A percentile compares a stretch with the other conserved stretches of the same genome.
Conservation (phyloP, 139 green algal species). For the Edaphochlamys debaryana region DNA sequence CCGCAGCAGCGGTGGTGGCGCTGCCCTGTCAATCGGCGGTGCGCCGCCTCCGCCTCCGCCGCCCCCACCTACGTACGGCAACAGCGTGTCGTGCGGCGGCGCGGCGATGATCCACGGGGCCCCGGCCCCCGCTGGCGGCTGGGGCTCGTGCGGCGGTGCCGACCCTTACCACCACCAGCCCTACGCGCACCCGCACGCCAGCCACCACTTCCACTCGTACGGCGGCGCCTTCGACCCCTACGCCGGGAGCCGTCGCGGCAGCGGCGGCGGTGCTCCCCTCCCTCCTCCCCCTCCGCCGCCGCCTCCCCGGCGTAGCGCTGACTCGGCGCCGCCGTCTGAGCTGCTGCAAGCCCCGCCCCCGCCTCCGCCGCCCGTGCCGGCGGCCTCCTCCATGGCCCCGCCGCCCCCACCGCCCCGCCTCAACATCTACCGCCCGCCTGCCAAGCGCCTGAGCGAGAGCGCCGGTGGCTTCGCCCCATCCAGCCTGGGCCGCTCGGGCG, state of each 20-base stretch:
- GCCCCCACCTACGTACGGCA: not conserved
- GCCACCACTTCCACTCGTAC: not conserved
- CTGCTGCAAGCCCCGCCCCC: not conserved
- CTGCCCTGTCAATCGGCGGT: no score
- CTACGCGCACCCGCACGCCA: not conserved
- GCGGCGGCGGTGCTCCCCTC: not conserved
- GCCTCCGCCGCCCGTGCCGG: not conserved
- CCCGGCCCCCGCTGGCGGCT: no score
- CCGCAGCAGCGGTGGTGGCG: conserved; percentile 7
- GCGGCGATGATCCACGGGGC: not conserved
- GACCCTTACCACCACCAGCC: no score
- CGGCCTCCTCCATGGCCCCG: not conserved
- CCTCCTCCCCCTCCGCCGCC: conserved; percentile 2
- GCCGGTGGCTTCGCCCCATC: no score
- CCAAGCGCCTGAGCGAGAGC: conserved; percentile 18
- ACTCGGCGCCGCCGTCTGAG: not conserved
- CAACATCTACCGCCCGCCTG: conserved; percentile 32
- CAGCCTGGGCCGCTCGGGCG: not conserved
- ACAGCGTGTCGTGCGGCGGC: conserved; percentile 3
- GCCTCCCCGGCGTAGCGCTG: conserved; percentile 17
- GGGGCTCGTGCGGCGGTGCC: no score
- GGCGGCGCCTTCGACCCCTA: conserved; percentile 8
- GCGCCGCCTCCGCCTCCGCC: no score
- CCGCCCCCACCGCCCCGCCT: not conserved
- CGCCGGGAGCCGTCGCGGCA: not conserved